These are phyloP conservation scores for Camellia japonica DNA, from an alignment of 148 eudicot genomes.

Conservation along the genomic window DNA sequence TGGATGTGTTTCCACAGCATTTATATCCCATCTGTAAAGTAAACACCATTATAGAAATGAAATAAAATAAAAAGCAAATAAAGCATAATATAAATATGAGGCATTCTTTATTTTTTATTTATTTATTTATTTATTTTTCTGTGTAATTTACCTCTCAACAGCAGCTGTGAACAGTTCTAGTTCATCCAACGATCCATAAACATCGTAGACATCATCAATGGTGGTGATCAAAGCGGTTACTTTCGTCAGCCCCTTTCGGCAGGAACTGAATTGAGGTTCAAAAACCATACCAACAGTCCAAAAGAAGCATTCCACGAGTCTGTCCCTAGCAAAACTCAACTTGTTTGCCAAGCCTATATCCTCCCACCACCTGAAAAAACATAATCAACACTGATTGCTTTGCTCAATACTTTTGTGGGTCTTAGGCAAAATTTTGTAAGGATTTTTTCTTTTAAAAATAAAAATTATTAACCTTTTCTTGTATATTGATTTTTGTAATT, in stretches of 20 bases:
- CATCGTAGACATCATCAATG: conserved; percentile 37
- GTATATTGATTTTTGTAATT: too few relatives aligned
- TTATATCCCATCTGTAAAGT: background rate
- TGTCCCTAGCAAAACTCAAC: conserved; percentile 26
- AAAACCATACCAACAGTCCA: conserved; percentile 6
- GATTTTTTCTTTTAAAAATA: too few relatives aligned
- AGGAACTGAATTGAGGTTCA: conserved; percentile 13
- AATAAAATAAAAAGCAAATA: background rate
- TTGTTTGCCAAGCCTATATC: conserved; percentile 8
- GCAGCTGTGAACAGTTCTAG: conserved; percentile 29
- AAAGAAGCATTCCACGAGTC: conserved; percentile 20
- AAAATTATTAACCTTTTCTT: too few relatives aligned
- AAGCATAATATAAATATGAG: background rate
- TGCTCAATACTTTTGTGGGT: too few relatives aligned
- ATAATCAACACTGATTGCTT: background rate
- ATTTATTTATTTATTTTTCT: too few relatives aligned
- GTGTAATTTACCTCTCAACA: background rate
- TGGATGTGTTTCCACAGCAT: background rate
- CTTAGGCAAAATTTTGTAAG: too few relatives aligned
- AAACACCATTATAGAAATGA: too few relatives aligned
- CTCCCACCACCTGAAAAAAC: conserved; percentile 26
- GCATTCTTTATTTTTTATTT: too few relatives aligned
- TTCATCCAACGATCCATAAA: conserved; percentile 26
- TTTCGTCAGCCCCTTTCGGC: conserved; percentile 18
- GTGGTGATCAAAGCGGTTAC: background rate